Evolutionary conservation across 345 rosid genomes (phyloP), one percentile per base, ranked within the genome.

Genomic region (Eucalyptus regnans): DNA sequence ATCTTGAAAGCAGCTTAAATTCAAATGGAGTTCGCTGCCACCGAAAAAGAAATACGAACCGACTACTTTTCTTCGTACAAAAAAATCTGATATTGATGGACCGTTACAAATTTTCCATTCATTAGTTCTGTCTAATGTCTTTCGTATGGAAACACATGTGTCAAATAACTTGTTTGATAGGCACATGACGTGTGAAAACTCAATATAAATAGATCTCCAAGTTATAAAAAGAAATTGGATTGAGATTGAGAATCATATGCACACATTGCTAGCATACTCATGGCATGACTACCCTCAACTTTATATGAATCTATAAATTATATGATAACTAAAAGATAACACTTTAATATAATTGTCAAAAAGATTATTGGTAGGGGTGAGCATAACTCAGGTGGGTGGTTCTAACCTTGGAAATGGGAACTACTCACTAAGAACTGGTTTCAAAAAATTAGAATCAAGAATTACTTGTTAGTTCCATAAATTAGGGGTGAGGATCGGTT

Each of bases 391-490:
- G 9, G 4, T 18, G 1, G 1, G 0, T 0, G 0, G 0, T 52
- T 52, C 9, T 52, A 7, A 52, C 1, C 58, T 52, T 3, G 10
- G 2, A 52, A 52, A 52, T 52, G 23, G 0, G 1, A 52, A 52
- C 0, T 7, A 1, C 1, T 2, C 23, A 52, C 0, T 8, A 18
- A 52, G 0, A 52, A 52, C 0, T 4, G 0, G 0, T 18, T 18
- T 52, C 1, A 3, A 52, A 52, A 52, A 52, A 52, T 52, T 52
- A 52, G 1, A 52, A 52, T 18, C 0, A 0, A 3, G 0, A 52
- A 52, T 4, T 52, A 52, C 23, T 18, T 0, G 0, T 18, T 18
- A 18, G 0, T 18, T 52, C 2, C 2, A 52, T 52, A 33, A 33
- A 33, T 33, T 33, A 33, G 37, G 37, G 37, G 37, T 33, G 37